Conservation (phyloP, 441 rosid species). For the Gossypium aridum region DNA sequence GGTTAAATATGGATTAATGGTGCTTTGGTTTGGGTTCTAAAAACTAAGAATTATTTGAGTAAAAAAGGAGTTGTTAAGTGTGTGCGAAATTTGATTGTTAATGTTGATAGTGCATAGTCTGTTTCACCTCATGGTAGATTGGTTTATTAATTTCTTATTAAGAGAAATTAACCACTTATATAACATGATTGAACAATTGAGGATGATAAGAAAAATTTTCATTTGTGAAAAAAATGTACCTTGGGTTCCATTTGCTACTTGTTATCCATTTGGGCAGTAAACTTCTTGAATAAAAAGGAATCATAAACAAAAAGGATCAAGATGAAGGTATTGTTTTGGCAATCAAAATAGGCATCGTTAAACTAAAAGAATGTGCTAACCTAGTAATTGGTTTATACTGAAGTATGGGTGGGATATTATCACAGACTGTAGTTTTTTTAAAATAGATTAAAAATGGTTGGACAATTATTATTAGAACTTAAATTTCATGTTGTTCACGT, state of each 20-base stretch:
- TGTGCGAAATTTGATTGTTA: constrained; percentile 56
- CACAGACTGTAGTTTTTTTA: constrained; percentile 40
- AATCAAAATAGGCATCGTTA: background rate
- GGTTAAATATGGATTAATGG: constrained; percentile 60
- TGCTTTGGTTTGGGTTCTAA: constrained; percentile 61
- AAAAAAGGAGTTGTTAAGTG: constrained; percentile 52
- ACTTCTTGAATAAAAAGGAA: constrained; percentile 45
- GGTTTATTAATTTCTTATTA: constrained; percentile 43
- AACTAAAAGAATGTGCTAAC: constrained; percentile 26
- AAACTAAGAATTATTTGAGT: constrained; percentile 41
- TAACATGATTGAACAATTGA: background rate
- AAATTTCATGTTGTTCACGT: background rate
- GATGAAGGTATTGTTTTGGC: background rate
- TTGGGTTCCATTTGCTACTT: constrained; percentile 42
- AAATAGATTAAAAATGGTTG: background rate
- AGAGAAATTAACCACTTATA: constrained; percentile 6
- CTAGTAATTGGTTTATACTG: constrained; percentile 82
- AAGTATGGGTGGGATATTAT: constrained; percentile 43
- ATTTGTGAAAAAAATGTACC: constrained; percentile 25
- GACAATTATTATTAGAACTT: constrained; percentile 22
- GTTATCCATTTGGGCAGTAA: constrained; percentile 71
- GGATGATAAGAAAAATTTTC: background rate
- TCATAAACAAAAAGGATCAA: constrained; percentile 8
- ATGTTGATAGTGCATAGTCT: constrained; percentile 94
- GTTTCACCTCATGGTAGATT: constrained; percentile 70